Evolutionary conservation across 192 early-diverging fungal genomes (phyloP).

Genomic region (Coemansia sp.): DNA sequence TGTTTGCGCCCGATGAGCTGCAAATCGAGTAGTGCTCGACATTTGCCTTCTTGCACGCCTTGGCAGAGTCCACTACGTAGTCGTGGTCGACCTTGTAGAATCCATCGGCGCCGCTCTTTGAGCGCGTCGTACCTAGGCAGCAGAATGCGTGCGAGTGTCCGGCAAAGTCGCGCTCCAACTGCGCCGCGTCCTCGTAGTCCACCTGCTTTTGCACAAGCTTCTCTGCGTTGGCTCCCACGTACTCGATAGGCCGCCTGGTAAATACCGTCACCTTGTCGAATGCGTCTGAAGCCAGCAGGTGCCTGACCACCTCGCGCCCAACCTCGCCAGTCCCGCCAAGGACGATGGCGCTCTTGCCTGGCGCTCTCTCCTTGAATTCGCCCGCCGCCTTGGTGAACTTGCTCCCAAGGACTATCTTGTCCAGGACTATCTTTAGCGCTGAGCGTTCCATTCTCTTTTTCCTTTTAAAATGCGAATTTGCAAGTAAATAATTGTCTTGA

Average conservation of each 20-base stretch:
- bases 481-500: conserved; percentile 1
- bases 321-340: conserved; percentile 54
- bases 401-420: conserved; percentile 25
- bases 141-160: conserved; percentile 67
- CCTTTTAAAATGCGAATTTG: neutral
- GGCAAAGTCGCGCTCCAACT: conserved; percentile 28
- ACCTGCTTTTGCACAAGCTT: conserved; percentile 65
- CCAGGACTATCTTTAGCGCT: conserved; percentile 24
- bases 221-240: conserved; percentile 30
- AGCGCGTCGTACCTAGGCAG: conserved; percentile 73
- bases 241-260: conserved; percentile 44
- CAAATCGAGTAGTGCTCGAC: conserved; percentile 49
- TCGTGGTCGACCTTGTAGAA: conserved; percentile 81
- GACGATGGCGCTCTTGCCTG: conserved; percentile 37
- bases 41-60: conserved; percentile 29
- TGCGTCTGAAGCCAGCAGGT: conserved; percentile 39
- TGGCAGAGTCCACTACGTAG: conserved; percentile 62
- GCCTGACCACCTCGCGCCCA: conserved; percentile 53
- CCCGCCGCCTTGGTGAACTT: conserved; percentile 27
- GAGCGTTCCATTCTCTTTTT: conserved; percentile 1
- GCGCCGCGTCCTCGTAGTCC: conserved; percentile 74
- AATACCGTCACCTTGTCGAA: conserved; percentile 55
- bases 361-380: conserved; percentile 30
- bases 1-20: conserved; percentile 57
- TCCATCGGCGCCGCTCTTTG: conserved; percentile 64